Evolutionary conservation across 1,139 yeast species (phyloP).

Genomic region (Candida freyschussii): DNA sequence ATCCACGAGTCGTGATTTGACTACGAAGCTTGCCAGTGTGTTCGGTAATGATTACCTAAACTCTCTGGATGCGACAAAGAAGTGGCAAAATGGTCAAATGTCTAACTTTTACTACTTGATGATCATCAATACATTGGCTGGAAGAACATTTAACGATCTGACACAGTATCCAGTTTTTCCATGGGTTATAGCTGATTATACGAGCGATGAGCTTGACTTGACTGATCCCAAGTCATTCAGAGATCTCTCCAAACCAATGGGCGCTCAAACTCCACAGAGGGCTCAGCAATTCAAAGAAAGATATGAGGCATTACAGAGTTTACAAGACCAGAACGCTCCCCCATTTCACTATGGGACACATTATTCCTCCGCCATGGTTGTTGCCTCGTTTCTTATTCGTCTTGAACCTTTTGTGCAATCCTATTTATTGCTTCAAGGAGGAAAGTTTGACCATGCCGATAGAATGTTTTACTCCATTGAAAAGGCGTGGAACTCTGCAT

Average conservation of each 20-base stretch:
- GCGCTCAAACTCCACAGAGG: constrained; percentile 64
- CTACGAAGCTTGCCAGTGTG: constrained; percentile 37
- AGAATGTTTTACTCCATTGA: constrained; percentile 66
- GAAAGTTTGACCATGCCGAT: constrained; percentile 84
- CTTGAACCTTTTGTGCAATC: constrained; percentile 77
- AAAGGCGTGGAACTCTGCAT: constrained; percentile 76
- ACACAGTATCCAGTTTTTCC: constrained; percentile 91
- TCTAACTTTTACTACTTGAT: constrained; percentile 78
- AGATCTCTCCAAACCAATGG: constrained; percentile 84
- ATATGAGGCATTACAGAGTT: constrained; percentile 57
- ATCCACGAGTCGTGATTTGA: constrained; percentile 26
- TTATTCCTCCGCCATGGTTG: constrained; percentile 90
- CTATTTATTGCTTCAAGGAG: constrained; percentile 74
- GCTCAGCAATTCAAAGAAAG: constrained; percentile 62
- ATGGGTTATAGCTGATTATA: constrained; percentile 81
- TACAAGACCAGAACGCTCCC: constrained; percentile 49
- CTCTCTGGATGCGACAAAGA: constrained; percentile 51
- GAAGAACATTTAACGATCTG: constrained; percentile 79
- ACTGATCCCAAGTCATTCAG: constrained; percentile 56
- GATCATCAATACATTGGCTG: constrained; percentile 76
- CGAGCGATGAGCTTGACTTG: constrained; percentile 59
- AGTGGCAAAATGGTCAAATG: constrained; percentile 72
- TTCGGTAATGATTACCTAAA: constrained; percentile 32
- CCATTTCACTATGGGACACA: constrained; percentile 92
- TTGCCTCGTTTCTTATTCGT: constrained; percentile 69